Evolutionary conservation across 164 flowering plant genomes (phyloP), one percentile per base, ranked within the genome.

Genomic region (Platanus orientalis): DNA sequence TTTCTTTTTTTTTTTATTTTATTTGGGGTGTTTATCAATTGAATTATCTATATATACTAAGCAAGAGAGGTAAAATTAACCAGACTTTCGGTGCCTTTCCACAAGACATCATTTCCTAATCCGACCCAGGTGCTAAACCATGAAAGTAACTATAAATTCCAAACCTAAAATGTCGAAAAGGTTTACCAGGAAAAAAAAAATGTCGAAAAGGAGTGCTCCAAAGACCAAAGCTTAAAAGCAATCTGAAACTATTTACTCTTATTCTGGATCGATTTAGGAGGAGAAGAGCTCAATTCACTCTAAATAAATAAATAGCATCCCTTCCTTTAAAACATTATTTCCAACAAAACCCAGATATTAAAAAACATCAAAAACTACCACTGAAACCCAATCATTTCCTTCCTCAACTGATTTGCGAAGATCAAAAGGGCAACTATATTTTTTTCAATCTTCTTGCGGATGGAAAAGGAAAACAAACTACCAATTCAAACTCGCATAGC

Each of bases 281-380:
- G 32, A 47, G 53, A 19, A 47, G 39, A 60, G n/a, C 40, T 47
- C 36, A 60, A 27, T 19, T 60, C 62, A 45, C 29, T 24, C 14
- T 1, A 32, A 49, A 49, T 21, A 2, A n/a, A n/a, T n/a, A n/a
- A n/a, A n/a, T 21, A 24, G 27, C 25, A 25, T 7, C 6, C 32
- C 32, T 53, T 25, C 29, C 55, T 3, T 49, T 12, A 32, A 16
- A 61, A 49, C 49, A 42, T 26, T 28, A 58, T 2, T n/a, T 47
- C 26, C 25, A 47, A 30, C 39, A 26, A 21, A 45, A n/a, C 63
- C 34, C 19, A 60, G 39, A 20, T 27, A 19, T 23, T 60, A 9
- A 29, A 60, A 47, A 23, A n/a, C n/a, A n/a, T n/a, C n/a, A n/a
- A n/a, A 27, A 50, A 47, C 30, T 12, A 4, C 39, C 9, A n/a